Evolutionary conservation across 1,139 yeast species (phyloP), one percentile per base, ranked within the genome.

Genomic region (Hyphopichia wangnamkhiaoensis): DNA sequence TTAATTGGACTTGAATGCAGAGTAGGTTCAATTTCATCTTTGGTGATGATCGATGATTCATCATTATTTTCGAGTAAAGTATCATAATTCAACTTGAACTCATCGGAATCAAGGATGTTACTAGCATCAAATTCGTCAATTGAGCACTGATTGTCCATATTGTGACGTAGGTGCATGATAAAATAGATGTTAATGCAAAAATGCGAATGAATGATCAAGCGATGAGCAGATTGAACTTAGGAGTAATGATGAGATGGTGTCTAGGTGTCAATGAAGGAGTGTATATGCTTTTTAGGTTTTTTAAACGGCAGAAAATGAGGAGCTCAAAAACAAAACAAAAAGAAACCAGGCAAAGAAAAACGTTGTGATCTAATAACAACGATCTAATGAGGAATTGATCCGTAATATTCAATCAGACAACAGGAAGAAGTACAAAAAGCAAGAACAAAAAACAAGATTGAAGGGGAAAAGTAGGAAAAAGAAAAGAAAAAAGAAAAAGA

Each of bases 21-120:
- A 33, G n/a, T 23, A 43, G 33, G 28, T 37, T 32, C 17, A 26
- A 31, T 37, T 40, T 37, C 34, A 37, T 44, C 35, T 41, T 47
- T 12, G 40, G 29, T 10, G 50, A n/a, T n/a, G n/a, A n/a, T n/a
- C n/a, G n/a, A n/a, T n/a, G 48, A 31, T 47, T 45, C 12, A 21
- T 34, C 12, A 35, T 33, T 15, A 36, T 44, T 46, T n/a, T 50
- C 46, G 27, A 56, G 44, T 37, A 63, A 48, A 24, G 51, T 57
- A 34, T 47, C 47, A 37, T 61, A 48, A 36, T 62, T 66, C 15
- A 63, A 44, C 31, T 55, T 53, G 40, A 52, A 53, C n/a, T 61
- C 67, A 13, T 58, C 58, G 13, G 33, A 35, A 25, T 53, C 46
- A 17, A 49, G 40, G 19, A 47, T 14, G 15, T 30, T 29, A 15